These are phyloP conservation scores for Skeletonema menzelii DNA, from an alignment of 108 stramenopile species.

Conservation along the genomic window DNA sequence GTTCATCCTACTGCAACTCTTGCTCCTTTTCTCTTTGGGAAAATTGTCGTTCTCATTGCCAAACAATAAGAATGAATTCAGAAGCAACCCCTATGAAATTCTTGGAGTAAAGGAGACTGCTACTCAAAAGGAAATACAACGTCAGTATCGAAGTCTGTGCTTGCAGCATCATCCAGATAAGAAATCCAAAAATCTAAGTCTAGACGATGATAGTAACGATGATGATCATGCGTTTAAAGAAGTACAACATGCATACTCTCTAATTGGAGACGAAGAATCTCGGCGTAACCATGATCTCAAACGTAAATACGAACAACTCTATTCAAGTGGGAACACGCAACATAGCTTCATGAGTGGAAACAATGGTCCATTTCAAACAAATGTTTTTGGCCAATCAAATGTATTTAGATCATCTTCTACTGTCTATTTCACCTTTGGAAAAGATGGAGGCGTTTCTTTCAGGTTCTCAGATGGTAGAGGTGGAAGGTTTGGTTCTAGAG, in stretches of 20 bases:
- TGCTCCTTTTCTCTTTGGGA: neutral
- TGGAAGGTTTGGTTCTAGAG: neutral
- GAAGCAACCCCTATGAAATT: constrained; percentile 60
- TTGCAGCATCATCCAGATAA: constrained; percentile 81
- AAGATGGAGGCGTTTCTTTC: constrained; percentile 18
- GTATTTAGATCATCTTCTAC: constrained; percentile 7
- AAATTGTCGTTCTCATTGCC: neutral
- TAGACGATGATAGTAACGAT: constrained; percentile 14
- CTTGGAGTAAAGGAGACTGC: constrained; percentile 50
- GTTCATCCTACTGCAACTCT: neutral
- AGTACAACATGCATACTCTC: constrained; percentile 69
- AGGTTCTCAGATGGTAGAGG: constrained; percentile 12
- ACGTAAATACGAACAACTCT: constrained; percentile 8
- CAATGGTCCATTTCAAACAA: constrained; percentile 7
- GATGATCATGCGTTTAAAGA: constrained; percentile 70
- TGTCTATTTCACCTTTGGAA: constrained; percentile 39
- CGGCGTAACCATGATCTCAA: constrained; percentile 46
- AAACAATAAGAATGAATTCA: constrained; percentile 15
- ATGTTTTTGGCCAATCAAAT: neutral
- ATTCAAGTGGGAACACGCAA: neutral
- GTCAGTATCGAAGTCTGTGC: constrained; percentile 65
- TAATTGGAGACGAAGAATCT: constrained; percentile 62
- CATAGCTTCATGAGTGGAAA: constrained; percentile 10
- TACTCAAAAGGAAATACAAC: constrained; percentile 59
- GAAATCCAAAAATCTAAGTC: constrained; percentile 29